Conservation (phyloP, 140 eudicot genomes). For the Ambrosia hybrid region DNA sequence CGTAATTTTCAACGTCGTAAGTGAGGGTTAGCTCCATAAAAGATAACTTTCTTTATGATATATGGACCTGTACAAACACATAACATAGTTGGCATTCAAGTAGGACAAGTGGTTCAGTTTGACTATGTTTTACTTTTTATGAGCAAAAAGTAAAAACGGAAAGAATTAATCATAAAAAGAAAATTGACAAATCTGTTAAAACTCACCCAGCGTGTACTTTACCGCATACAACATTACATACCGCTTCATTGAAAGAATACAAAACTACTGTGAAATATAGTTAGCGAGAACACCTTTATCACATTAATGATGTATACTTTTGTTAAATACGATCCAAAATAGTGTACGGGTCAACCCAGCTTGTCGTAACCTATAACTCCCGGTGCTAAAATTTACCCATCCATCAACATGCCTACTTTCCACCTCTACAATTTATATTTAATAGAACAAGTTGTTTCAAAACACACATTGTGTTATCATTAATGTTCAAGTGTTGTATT, state of each 20-base stretch:
- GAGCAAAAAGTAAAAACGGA: background rate
- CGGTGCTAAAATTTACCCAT: background rate
- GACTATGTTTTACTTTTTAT: background rate
- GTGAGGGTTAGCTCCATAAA: slow-evolving; percentile 41
- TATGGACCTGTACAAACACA: slow-evolving; percentile 19
- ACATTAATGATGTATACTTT: background rate
- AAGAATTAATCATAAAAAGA: background rate
- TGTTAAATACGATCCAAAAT: slow-evolving; percentile 1
- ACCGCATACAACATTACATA: background rate
- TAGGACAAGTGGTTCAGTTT: background rate
- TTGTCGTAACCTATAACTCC: background rate
- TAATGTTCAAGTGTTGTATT: background rate
- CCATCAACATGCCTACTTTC: background rate
- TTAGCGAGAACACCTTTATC: background rate
- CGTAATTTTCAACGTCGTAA: slow-evolving; percentile 27
- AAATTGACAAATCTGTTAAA: background rate
- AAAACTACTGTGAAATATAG: background rate
- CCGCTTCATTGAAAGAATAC: background rate
- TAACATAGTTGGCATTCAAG: background rate
- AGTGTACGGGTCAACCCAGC: background rate
- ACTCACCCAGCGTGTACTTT: background rate
- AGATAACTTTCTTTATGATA: slow-evolving; percentile 34
- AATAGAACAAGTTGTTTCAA: background rate
- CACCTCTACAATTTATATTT: background rate
- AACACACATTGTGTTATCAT: background rate